Percentiles rank a stretch among this genome's conserved stretches.
phyloP scores from a whole-genome alignment of 495 filamentous ascomycete genomes.

The Xylaria longipes region DNA sequence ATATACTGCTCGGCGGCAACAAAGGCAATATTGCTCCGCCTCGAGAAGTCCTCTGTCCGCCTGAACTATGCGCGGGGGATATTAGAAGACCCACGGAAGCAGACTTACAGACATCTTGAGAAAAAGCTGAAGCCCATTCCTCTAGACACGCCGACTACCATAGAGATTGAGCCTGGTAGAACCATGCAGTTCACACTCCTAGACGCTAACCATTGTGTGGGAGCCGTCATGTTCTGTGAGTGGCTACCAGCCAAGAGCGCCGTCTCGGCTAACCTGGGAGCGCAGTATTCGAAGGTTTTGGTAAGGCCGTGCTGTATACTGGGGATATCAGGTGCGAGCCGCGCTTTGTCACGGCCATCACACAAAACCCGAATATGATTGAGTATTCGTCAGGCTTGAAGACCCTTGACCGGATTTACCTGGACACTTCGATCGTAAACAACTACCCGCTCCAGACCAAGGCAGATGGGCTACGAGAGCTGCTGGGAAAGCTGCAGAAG shows the following conservation, averaged over 20 bases:
- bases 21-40: constrained; percentile 73
- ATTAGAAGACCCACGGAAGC: constrained; percentile 66
- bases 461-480: constrained; percentile 75
- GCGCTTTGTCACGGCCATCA: constrained; percentile 61
- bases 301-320: constrained; percentile 84
- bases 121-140: constrained; percentile 83
- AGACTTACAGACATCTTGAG: constrained; percentile 76
- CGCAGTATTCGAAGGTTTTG: constrained; percentile 74
- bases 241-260: neutral
- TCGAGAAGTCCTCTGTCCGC: constrained; percentile 79
- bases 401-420: constrained; percentile 77
- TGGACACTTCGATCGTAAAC: constrained; percentile 82
- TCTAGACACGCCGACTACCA: constrained; percentile 76
- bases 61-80: constrained; percentile 82
- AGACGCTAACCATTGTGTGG: constrained; percentile 91
- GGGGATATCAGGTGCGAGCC: constrained; percentile 85
- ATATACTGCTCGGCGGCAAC: constrained; percentile 91
- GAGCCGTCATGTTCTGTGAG: constrained; percentile 85
- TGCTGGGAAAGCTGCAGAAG: constrained; percentile 68
- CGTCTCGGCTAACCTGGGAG: neutral
- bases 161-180: constrained; percentile 74
- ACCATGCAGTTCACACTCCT: constrained; percentile 81
- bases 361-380: constrained; percentile 73
- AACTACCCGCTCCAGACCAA: constrained; percentile 58
- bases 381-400: constrained; percentile 74